Conservation (phyloP, 257 asterid genomes). For the Fraxinus cuspidata region DNA sequence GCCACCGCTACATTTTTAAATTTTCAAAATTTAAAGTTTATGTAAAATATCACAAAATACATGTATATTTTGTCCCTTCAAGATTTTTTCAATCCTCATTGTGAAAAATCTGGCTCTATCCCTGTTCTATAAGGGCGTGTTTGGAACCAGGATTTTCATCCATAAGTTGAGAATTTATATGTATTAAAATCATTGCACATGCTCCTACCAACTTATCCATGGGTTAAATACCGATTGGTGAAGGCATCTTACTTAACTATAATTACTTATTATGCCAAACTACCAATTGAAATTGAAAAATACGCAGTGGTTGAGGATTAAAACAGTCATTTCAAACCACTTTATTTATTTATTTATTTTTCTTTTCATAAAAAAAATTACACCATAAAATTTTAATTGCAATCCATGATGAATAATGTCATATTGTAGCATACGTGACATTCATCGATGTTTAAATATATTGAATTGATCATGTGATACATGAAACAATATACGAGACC, state of each 20-base stretch:
- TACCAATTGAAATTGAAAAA: slow-evolving; percentile 17
- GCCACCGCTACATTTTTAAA: too few species aligned
- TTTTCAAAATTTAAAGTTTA: too few species aligned
- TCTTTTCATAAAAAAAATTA: background rate
- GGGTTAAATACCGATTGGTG: background rate
- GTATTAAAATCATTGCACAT: slow-evolving; percentile 33
- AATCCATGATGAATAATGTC: background rate
- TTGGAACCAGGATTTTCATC: background rate
- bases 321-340: background rate
- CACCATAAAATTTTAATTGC: background rate
- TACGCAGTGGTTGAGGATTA: slow-evolving; percentile 7
- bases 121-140: background rate
- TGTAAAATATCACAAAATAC: too few species aligned
- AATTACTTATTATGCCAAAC: slow-evolving; percentile 17
- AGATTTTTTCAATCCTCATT: too few species aligned
- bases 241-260: background rate
- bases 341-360: background rate
- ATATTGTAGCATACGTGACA: background rate
- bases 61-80: too few species aligned
- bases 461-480: background rate
- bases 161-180: background rate
- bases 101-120: too few species aligned
- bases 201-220: slow-evolving; percentile 32
- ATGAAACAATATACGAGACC: background rate
- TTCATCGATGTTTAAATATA: background rate